These are phyloP conservation scores for Rhododendron ovatum DNA, from an alignment of 148 eudicot species.

Conservation along the genomic window DNA sequence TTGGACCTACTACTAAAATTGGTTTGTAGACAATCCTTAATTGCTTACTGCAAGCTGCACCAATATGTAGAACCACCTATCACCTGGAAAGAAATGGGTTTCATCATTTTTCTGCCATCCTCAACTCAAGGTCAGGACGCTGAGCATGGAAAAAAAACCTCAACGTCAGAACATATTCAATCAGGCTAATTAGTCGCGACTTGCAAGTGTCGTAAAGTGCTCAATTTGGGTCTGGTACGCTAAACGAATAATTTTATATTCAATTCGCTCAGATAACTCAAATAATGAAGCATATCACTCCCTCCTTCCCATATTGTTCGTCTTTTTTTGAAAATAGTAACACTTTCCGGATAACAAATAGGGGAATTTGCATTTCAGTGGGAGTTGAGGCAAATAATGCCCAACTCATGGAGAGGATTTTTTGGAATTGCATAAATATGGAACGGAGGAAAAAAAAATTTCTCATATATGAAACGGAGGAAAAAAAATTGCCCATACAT, in stretches of 20 bases:
- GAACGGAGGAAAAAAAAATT: too few species aligned
- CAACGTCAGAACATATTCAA: not conserved
- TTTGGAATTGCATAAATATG: too few species aligned
- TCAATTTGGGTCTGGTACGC: not conserved
- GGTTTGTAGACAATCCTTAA: not conserved
- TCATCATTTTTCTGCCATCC: not conserved
- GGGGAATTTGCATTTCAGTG: too few species aligned
- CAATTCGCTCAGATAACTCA: not conserved
- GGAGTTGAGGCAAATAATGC: too few species aligned
- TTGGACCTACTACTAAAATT: not conserved
- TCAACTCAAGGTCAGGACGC: not conserved
- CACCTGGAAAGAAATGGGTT: not conserved
- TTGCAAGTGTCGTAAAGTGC: not conserved
- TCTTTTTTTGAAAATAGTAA: not conserved
- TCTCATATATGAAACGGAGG: too few species aligned
- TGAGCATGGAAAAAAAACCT: not conserved
- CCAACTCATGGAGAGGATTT: too few species aligned
- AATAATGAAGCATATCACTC: not conserved
- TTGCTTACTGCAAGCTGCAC: not conserved
- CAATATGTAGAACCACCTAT: not conserved
- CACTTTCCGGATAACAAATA: not conserved
- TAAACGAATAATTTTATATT: not conserved
- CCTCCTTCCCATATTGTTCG: not conserved
- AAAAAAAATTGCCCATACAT: too few species aligned
- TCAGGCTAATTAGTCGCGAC: not conserved